phyloP scores from a whole-genome alignment of 2,329 filamentous ascomycete species.

The Fusarium globosum region DNA sequence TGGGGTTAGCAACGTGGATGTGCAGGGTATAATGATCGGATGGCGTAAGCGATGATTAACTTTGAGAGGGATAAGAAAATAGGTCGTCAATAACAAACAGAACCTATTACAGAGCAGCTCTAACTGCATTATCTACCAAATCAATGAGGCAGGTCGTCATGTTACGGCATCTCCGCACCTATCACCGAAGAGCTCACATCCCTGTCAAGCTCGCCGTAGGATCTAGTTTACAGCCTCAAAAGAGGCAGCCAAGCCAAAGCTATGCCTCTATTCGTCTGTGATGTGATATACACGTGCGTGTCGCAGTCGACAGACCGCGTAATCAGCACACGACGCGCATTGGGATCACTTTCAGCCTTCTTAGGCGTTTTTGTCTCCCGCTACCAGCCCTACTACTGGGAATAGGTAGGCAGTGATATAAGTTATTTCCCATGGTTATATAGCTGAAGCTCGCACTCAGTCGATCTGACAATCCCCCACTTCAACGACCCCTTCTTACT shows the following conservation, averaged over 20 bases:
- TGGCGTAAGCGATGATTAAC: conserved; percentile 31
- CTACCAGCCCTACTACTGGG: conserved; percentile 18
- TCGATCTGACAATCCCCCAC: conserved; percentile 3
- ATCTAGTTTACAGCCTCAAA: conserved; percentile 19
- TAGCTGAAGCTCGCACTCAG: conserved; percentile 8
- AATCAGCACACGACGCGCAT: conserved; percentile 25
- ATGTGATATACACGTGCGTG: conserved; percentile 5
- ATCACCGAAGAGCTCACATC: neutral
- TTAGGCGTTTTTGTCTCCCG: neutral
- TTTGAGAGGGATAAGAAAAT: neutral
- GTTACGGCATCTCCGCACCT: conserved; percentile 1
- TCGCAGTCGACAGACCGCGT: conserved; percentile 22
- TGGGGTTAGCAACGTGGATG: neutral
- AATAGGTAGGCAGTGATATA: conserved; percentile 1
- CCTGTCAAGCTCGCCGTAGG: neutral
- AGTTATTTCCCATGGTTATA: neutral
- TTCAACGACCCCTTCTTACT: neutral
- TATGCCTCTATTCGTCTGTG: conserved; percentile 15
- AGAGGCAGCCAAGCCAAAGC: conserved; percentile 27
- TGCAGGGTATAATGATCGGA: neutral
- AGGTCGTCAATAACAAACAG: neutral
- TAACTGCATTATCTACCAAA: neutral
- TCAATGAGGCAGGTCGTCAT: conserved; percentile 4
- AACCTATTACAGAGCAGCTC: neutral
- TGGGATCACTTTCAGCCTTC: conserved; percentile 5